phyloP scores from a whole-genome alignment of 2,329 filamentous ascomycete species.

The Calonectria fujianensis region DNA sequence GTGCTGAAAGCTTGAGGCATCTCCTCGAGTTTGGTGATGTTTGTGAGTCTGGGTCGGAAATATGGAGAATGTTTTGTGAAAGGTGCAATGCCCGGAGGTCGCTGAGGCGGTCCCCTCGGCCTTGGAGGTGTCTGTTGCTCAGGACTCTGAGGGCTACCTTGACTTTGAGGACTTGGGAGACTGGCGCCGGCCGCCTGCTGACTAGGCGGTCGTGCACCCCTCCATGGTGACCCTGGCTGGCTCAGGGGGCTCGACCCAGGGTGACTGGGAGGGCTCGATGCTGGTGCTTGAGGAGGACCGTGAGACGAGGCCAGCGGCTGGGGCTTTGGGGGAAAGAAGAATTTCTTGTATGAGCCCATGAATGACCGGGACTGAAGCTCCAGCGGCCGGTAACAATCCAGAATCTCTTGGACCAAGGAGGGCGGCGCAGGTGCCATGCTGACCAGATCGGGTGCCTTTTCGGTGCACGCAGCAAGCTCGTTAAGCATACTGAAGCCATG shows the following conservation, averaged over 20 bases:
- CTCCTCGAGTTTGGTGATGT: conserved; percentile 57
- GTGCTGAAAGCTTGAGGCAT: conserved; percentile 58
- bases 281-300: conserved; percentile 29
- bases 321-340: conserved; percentile 56
- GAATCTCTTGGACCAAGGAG: conserved; percentile 61
- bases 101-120: conserved; percentile 41
- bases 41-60: conserved; percentile 58
- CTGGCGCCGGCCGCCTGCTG: conserved; percentile 44
- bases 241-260: conserved; percentile 50
- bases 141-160: conserved; percentile 55
- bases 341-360: conserved; percentile 61
- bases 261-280: conserved; percentile 38
- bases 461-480: conserved; percentile 61
- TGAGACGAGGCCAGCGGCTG: conserved; percentile 31
- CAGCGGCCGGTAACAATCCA: conserved; percentile 63
- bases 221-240: conserved; percentile 56
- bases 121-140: conserved; percentile 47
- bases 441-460: conserved; percentile 60
- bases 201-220: conserved; percentile 21
- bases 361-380: conserved; percentile 64
- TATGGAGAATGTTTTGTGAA: conserved; percentile 63
- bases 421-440: conserved; percentile 62
- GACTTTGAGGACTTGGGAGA: conserved; percentile 60
- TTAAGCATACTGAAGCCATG: conserved; percentile 65
- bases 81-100: conserved; percentile 59